A percentile compares a stretch with the other conserved stretches of the same genome.
phyloP scores from a whole-genome alignment of 495 filamentous ascomycete species.

The Neurospora terricola region DNA sequence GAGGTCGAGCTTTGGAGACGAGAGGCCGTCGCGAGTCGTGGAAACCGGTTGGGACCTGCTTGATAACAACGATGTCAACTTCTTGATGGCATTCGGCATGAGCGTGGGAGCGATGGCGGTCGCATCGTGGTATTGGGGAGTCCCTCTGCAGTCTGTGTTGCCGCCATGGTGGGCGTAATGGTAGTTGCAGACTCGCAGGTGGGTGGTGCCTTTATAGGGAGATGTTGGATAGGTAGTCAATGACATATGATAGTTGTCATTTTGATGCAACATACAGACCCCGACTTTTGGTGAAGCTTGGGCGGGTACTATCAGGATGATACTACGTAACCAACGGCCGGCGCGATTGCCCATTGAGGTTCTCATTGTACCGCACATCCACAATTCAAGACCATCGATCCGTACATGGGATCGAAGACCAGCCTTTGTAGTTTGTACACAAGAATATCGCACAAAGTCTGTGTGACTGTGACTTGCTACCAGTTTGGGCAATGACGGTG shows the following conservation, averaged over 20 bases:
- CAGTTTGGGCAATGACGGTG: background rate
- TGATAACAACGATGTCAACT: constrained; percentile 91
- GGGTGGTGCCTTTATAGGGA: background rate
- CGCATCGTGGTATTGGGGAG: constrained; percentile 41
- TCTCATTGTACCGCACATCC: background rate
- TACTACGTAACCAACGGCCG: background rate
- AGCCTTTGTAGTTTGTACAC: background rate
- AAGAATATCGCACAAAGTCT: background rate
- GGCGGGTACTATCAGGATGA: background rate
- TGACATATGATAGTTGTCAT: background rate
- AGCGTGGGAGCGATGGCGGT: constrained; percentile 69
- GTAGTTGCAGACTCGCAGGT: background rate
- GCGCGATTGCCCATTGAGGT: background rate
- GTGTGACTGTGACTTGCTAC: background rate
- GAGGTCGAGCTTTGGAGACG: constrained; percentile 39
- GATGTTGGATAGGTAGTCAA: background rate
- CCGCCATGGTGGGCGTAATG: background rate
- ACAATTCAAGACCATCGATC: background rate
- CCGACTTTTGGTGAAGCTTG: background rate
- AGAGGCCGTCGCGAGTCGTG: constrained; percentile 57
- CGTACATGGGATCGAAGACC: background rate
- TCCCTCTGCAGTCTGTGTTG: constrained; percentile 33
- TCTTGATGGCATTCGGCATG: constrained; percentile 76
- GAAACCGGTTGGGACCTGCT: constrained; percentile 68
- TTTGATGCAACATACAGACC: background rate